phyloP scores from a whole-genome alignment of 768 basidiomycete species.

The Hypsizygus marmoreus region DNA sequence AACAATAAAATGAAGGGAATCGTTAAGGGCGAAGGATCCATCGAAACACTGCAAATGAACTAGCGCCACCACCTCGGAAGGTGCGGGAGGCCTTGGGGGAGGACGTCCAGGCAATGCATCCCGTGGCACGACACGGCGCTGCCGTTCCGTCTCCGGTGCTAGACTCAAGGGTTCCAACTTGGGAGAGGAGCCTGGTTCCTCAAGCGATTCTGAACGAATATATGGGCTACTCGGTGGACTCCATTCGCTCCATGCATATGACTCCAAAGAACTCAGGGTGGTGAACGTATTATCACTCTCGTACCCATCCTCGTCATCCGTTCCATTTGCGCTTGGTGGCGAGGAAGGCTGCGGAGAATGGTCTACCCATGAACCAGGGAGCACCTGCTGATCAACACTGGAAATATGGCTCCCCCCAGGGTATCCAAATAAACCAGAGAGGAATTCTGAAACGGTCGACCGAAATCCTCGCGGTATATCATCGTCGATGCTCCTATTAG shows the following conservation, averaged over 20 bases:
- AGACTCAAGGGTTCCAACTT: constrained; percentile 15
- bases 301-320: constrained; percentile 27
- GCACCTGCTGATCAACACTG: neutral
- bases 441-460: constrained; percentile 1
- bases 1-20: constrained; percentile 34
- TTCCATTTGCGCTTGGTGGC: constrained; percentile 7
- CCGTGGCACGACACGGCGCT: neutral
- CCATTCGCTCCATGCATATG: constrained; percentile 38
- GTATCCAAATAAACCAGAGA: constrained; percentile 2
- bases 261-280: constrained; percentile 51
- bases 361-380: constrained; percentile 25
- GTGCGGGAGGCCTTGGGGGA: constrained; percentile 16
- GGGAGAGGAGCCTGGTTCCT: constrained; percentile 38
- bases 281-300: constrained; percentile 39
- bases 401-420: neutral
- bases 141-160: constrained; percentile 11
- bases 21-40: constrained; percentile 46
- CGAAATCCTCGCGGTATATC: neutral
- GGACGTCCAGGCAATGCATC: constrained; percentile 1
- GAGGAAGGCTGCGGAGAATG: constrained; percentile 10
- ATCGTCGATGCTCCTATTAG: neutral
- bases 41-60: constrained; percentile 43
- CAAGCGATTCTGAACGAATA: constrained; percentile 20
- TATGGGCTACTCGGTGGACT: constrained; percentile 28
- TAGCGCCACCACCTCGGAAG: constrained; percentile 34